Conservation (phyloP, 2,329 filamentous ascomycete genomes). For the Fusarium camptoceras region DNA sequence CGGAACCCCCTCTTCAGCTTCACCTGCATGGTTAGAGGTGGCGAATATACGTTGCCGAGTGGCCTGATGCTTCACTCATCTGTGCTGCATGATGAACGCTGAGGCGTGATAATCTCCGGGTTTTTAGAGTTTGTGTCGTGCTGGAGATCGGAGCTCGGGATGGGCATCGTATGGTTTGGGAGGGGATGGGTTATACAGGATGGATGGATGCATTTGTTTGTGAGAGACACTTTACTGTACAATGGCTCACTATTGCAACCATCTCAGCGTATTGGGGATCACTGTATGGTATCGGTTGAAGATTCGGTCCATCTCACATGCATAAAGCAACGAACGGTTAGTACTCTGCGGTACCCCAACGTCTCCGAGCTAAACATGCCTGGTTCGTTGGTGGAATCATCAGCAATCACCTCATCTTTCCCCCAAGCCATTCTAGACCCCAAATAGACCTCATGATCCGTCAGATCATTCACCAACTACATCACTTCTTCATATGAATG, state of each 20-base stretch:
- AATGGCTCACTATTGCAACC: not conserved
- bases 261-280: not conserved
- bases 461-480: slow-evolving; percentile 27
- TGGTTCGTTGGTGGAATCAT: slow-evolving; percentile 32
- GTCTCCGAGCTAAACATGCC: not conserved
- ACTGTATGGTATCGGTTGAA: not conserved
- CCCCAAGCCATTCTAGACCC: slow-evolving; percentile 3
- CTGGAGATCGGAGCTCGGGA: slow-evolving; percentile 13
- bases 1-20: slow-evolving; percentile 17
- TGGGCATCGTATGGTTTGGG: slow-evolving; percentile 12
- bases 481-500: slow-evolving; percentile 11
- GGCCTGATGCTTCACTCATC: slow-evolving; percentile 6
- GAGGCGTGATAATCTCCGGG: slow-evolving; percentile 17
- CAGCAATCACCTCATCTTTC: slow-evolving; percentile 2
- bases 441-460: slow-evolving; percentile 4
- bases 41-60: slow-evolving; percentile 5
- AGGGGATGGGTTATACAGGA: not conserved
- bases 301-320: slow-evolving; percentile 3
- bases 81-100: not conserved
- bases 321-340: not conserved
- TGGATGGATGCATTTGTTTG: not conserved
- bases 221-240: not conserved
- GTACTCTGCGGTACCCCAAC: slow-evolving; percentile 22
- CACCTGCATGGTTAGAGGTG: slow-evolving; percentile 10
- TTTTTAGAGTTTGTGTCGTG: slow-evolving; percentile 17